Evolutionary conservation across 1,284 basidiomycete species (phyloP).

Genomic region (Ustilago bromivora): DNA sequence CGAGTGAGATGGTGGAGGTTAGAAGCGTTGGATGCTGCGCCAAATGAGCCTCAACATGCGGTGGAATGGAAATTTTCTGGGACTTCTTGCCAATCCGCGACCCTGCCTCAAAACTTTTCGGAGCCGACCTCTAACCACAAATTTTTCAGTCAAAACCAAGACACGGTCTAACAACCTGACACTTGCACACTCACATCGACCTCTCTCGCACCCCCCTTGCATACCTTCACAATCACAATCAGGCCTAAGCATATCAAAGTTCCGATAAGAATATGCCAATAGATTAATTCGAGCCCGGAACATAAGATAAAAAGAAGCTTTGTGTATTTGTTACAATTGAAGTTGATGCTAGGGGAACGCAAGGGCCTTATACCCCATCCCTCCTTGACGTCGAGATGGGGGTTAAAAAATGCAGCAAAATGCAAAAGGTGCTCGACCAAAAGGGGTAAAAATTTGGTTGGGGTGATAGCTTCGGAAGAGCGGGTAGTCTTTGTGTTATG

Average conservation of each 20-base stretch:
- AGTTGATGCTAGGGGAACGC: not conserved
- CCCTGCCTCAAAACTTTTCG: slow-evolving; percentile 5
- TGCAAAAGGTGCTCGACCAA: slow-evolving; percentile 6
- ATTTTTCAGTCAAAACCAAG: not conserved
- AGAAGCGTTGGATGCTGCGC: not conserved
- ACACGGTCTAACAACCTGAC: not conserved
- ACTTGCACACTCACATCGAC: not conserved
- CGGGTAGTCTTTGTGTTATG: not conserved
- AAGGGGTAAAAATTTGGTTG: not conserved
- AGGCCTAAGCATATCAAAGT: not conserved
- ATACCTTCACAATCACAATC: not conserved
- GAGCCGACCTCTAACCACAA: not conserved
- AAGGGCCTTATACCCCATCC: not conserved
- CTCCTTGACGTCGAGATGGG: not conserved
- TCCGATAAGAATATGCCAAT: not conserved
- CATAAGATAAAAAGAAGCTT: not conserved
- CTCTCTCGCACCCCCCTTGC: not conserved
- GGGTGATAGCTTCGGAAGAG: slow-evolving; percentile 1
- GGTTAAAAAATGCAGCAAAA: not conserved
- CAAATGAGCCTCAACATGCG: not conserved
- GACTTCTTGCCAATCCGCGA: slow-evolving; percentile 3
- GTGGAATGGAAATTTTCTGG: slow-evolving; percentile 18
- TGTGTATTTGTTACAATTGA: slow-evolving; percentile 4
- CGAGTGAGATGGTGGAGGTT: not conserved
- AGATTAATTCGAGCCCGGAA: not conserved